Evolutionary conservation across 2,329 filamentous ascomycete species (phyloP).

Genomic region (Leptosphaerulina australis): DNA sequence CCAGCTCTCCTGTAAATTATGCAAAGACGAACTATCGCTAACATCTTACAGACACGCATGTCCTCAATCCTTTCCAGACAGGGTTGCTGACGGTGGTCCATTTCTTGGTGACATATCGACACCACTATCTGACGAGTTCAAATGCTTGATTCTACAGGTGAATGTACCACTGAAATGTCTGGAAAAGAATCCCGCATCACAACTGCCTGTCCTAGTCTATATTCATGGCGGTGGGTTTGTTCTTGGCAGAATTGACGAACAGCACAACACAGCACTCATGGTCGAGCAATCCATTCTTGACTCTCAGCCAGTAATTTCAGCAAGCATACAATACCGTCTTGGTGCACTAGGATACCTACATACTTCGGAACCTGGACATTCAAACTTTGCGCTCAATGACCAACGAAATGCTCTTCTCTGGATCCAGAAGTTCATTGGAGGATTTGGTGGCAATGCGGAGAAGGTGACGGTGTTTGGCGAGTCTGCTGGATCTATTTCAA

Average conservation of each 20-base stretch:
- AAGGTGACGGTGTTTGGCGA: conserved; percentile 52
- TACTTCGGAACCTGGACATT: conserved; percentile 46
- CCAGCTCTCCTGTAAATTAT: too few relatives aligned
- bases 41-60: conserved; percentile 14
- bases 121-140: conserved; percentile 19
- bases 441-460: conserved; percentile 44
- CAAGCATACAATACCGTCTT: conserved; percentile 36
- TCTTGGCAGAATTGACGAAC: conserved; percentile 42
- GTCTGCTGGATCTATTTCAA: conserved; percentile 51
- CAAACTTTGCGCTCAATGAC: conserved; percentile 34
- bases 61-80: conserved; percentile 22
- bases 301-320: conserved; percentile 22
- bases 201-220: conserved; percentile 58
- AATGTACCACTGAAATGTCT: conserved; percentile 30
- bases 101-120: conserved; percentile 15
- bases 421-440: conserved; percentile 43
- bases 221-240: conserved; percentile 60
- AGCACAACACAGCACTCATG: conserved; percentile 33
- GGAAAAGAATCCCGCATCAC: neutral
- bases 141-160: conserved; percentile 30
- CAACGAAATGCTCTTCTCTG: conserved; percentile 47
- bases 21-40: neutral
- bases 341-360: conserved; percentile 46
- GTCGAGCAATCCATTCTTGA: conserved; percentile 32
- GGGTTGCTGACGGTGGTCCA: conserved; percentile 20